Evolutionary conservation across 345 rosid genomes (phyloP), one percentile per base, ranked within the genome.

Genomic region (Euphorbia tirucalli): DNA sequence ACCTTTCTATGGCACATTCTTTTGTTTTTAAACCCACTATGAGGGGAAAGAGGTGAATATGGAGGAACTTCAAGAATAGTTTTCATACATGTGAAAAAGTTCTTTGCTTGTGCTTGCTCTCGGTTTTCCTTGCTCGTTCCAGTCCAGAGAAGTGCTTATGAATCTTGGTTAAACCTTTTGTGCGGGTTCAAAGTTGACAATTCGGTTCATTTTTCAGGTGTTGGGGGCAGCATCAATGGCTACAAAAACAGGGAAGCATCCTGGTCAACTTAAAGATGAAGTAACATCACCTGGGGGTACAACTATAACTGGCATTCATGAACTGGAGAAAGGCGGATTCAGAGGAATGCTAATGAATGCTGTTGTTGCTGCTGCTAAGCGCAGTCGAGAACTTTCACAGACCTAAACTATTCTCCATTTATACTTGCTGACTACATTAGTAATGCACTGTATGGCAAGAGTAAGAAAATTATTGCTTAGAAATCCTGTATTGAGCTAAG

Each of bases 281-380:
- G 99, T 95, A 35, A 77, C 94, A 52, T 95, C 97, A 21, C 87
- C 97, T 0, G 99, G 91, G 7, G 99, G 99, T 44, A 92, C 99
- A 8, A 95, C 99, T 3, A 89, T 92, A 28, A 87, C 97, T 0
- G 96, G 97, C 39, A 79, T 92, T 77, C 93, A 95, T 25, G 97
- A 92, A 77, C 76, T 95, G 74, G 99, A 95, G 87, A 92, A 90
- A 83, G 88, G 85, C 10, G 90, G 97, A 50, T 89, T 87, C 72
- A 91, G 97, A 2, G 98, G 96, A 46, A 74, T 72, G 6, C 71
- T 92, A 75, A 95, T 90, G 98, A 90, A 95, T 79, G 98, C 94
- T 19, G 99, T 90, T 66, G 85, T 85, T 35, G 96, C 93, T 61
- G 99, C 99, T 72, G 82, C 92, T 11, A 86, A 88, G 25, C 93